Base-by-base conservation (phyloP, 257 asterid genomes). In the Lycium barbarum region DNA sequence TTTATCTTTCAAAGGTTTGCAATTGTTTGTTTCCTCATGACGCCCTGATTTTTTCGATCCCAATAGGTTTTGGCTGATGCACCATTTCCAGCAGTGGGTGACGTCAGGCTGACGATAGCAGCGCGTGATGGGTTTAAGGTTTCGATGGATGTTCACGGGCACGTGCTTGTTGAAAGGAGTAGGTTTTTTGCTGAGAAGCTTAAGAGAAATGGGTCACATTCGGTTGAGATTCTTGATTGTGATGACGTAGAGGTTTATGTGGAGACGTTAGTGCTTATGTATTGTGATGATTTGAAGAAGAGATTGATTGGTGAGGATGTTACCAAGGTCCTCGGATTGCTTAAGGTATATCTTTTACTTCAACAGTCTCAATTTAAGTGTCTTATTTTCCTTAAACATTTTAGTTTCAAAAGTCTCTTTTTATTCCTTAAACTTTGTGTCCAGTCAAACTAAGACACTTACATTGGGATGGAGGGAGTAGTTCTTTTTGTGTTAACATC, bases 181-280 rank as follows among this genome's bases (percentile, higher is more conserved):
- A 83, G 97, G 47, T 96, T 94, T 86, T 96, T 96, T 18, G 92
- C 93, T 14, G 98, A 95, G 85, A 95, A 93, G 68, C 93, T 95
- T 70, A 89, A 90, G 61, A 85, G 90, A 63, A 91, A 89, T 85
- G 98, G 95, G 90, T 71, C 93, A 83, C 97, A 92, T 83, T 87
- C 94, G 6, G 97, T 97, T 51, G 99, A 97, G 88, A 97, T 97
- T 87, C 96, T 94, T 49, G 99, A 95, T 13, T 92, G 97, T 83
- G 98, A 93, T 87, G 97, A 97, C 84, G 97, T 95, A 83, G 97
- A 88, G 90, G 96, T 89, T 36, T 95, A 97, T 74, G 91, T 97
- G 83, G 94, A 97, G 87, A 93, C 94, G 2, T 86, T 97, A 78
- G 92, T 91, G 84, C 97, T 97, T 61, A 94, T 97, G 98, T 97